Percentiles rank a stretch among this genome's conserved stretches.
Evolutionary conservation across 768 basidiomycete species (phyloP).

Genomic region (Roridomyces roridus): DNA sequence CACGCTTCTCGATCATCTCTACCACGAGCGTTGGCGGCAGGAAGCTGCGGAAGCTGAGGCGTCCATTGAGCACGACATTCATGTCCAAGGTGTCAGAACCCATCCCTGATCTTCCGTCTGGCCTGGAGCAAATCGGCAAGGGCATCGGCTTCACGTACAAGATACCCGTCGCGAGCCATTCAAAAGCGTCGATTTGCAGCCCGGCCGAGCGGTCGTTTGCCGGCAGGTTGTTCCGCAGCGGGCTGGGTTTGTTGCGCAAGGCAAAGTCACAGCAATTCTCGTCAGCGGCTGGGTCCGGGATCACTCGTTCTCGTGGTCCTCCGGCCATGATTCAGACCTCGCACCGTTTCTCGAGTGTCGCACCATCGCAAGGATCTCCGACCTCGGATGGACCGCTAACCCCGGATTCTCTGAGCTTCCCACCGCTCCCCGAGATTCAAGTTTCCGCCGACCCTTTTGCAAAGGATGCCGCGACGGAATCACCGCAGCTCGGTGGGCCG

Average conservation of each 20-base stretch:
- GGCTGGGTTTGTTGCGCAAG: conserved; percentile 17
- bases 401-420: conserved; percentile 27
- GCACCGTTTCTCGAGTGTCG: not conserved
- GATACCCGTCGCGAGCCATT: conserved; percentile 35
- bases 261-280: conserved; percentile 9
- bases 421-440: conserved; percentile 22
- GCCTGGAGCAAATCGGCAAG: conserved; percentile 53
- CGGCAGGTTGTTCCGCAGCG: conserved; percentile 27
- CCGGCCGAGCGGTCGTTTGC: conserved; percentile 28
- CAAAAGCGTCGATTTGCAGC: conserved; percentile 37
- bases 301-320: conserved; percentile 8
- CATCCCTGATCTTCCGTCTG: conserved; percentile 46
- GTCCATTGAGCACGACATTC: conserved; percentile 40
- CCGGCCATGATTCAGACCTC: conserved; percentile 16
- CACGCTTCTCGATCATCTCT: conserved; percentile 42
- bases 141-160: conserved; percentile 60
- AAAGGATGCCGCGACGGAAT: conserved; percentile 16
- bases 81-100: conserved; percentile 30
- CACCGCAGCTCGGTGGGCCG: not conserved
- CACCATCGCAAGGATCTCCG: conserved; percentile 19
- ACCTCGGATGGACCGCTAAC: conserved; percentile 30
- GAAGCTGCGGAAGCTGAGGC: conserved; percentile 46
- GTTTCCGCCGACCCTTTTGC: conserved; percentile 24
- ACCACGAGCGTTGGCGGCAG: conserved; percentile 42
- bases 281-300: not conserved